Evolutionary conservation across 306 rosid genomes (phyloP).

Genomic region (Ormosia emarginata): DNA sequence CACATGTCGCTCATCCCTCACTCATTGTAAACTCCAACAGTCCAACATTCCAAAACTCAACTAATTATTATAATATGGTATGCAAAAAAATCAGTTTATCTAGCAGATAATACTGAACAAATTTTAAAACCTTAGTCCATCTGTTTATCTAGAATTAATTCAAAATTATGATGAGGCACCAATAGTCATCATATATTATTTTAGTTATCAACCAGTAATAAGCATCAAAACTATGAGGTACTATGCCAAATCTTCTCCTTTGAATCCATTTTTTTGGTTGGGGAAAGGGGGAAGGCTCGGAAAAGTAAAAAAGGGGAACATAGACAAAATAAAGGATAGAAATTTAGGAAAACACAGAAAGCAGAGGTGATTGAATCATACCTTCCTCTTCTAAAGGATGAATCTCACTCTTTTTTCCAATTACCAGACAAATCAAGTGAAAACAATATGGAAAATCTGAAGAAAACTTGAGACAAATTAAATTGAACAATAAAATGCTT

Average conservation of each 20-base stretch:
- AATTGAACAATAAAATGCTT: neutral
- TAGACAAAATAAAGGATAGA: neutral
- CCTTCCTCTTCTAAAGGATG: neutral
- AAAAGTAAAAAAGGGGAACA: neutral
- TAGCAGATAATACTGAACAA: neutral
- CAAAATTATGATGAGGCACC: neutral
- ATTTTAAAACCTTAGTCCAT: neutral
- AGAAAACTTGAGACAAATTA: neutral
- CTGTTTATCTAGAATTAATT: neutral
- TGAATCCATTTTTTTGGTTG: neutral
- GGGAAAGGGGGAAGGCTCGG: neutral
- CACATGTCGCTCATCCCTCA: neutral
- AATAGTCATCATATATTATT: neutral
- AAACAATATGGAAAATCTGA: neutral
- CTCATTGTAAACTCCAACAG: neutral
- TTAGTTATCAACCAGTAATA: neutral
- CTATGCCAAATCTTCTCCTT: neutral
- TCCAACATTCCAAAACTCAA: neutral
- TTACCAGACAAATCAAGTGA: neutral
- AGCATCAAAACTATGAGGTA: neutral
- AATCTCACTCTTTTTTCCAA: neutral
- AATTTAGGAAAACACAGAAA: neutral
- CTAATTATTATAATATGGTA: neutral
- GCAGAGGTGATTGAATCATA: neutral
- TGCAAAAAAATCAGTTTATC: neutral